phyloP scores from a whole-genome alignment of 2,329 filamentous ascomycete genomes.

The Ceratocystiopsis minuta region DNA sequence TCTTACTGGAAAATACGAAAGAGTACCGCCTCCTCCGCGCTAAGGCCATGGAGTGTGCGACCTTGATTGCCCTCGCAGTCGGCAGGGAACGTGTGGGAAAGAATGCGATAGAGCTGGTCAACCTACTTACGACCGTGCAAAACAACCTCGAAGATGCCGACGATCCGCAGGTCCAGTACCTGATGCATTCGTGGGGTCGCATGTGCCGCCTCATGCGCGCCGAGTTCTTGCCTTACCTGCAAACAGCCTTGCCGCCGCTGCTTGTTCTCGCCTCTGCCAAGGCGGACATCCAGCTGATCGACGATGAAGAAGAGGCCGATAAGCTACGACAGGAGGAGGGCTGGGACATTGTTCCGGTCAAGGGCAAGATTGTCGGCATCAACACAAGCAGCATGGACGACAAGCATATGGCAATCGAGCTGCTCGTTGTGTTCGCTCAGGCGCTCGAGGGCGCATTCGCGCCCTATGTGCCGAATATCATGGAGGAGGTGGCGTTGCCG shows the following conservation, averaged over 20 bases:
- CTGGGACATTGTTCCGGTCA: slow-evolving; percentile 92
- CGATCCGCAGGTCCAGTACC: slow-evolving; percentile 88
- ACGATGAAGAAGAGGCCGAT: slow-evolving; percentile 87
- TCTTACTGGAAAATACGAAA: slow-evolving; percentile 80
- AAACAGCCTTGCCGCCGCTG: slow-evolving; percentile 84
- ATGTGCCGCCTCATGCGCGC: slow-evolving; percentile 89
- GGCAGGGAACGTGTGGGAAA: slow-evolving; percentile 80
- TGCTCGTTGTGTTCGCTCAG: slow-evolving; percentile 92
- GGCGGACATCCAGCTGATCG: slow-evolving; percentile 89
- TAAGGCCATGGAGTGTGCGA: slow-evolving; percentile 98
- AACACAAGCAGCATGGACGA: slow-evolving; percentile 93
- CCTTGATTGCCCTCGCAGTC: slow-evolving; percentile 84
- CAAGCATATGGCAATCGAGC: slow-evolving; percentile 98
- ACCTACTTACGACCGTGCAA: slow-evolving; percentile 76
- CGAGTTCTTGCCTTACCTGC: slow-evolving; percentile 85
- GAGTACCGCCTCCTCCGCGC: slow-evolving; percentile 81
- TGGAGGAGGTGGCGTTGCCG: slow-evolving; percentile 90
- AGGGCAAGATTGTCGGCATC: slow-evolving; percentile 96
- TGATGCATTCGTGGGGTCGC: slow-evolving; percentile 96
- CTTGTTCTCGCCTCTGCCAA: slow-evolving; percentile 84
- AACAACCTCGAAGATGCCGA: slow-evolving; percentile 73
- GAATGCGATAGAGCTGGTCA: slow-evolving; percentile 74
- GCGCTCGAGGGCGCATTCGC: slow-evolving; percentile 87
- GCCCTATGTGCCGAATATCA: slow-evolving; percentile 77
- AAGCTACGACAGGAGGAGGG: slow-evolving; percentile 87